phyloP scores from a whole-genome alignment of 2,329 filamentous ascomycete species.

The Phaeosphaeriaceae sp. region DNA sequence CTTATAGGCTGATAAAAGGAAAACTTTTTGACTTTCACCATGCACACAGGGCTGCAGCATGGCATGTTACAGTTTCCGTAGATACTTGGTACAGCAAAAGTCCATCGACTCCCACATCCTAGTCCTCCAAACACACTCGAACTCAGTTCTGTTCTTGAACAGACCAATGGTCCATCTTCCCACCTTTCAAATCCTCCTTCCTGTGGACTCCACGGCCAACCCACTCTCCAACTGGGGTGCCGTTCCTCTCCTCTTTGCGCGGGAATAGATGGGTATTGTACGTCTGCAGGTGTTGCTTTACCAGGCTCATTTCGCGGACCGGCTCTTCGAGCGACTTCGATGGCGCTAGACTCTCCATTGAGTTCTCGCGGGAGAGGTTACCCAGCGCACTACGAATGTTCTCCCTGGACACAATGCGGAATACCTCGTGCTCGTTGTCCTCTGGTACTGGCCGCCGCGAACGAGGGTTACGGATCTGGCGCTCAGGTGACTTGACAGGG shows the following conservation, averaged over 20 bases:
- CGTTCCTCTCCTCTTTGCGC: slow-evolving; percentile 23
- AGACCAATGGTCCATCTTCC: no score
- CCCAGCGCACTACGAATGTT: slow-evolving; percentile 40
- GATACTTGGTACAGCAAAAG: no score
- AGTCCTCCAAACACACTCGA: no score
- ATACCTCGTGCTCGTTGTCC: slow-evolving; percentile 13
- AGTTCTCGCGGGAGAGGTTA: slow-evolving; percentile 23
- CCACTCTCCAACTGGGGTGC: slow-evolving; percentile 16
- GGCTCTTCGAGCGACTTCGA: slow-evolving; percentile 7
- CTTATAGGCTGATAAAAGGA: no score
- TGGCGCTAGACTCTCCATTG: slow-evolving; percentile 19
- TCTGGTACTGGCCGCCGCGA: slow-evolving; percentile 5
- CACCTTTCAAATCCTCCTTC: no score
- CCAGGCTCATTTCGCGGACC: slow-evolving; percentile 1
- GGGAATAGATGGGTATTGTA: slow-evolving; percentile 43
- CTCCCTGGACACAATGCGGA: slow-evolving; percentile 41
- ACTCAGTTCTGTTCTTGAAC: no score
- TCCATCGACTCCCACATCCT: no score
- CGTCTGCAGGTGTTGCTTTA: slow-evolving; percentile 17
- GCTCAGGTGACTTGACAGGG: slow-evolving; percentile 28
- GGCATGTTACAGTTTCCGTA: no score
- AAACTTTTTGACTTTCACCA: no score
- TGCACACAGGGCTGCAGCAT: no score
- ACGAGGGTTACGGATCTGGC: slow-evolving; percentile 2
- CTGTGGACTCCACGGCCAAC: slow-evolving; percentile 7